Conservation (phyloP, 192 early-diverging fungal species). For the Spinellus fusiger region DNA sequence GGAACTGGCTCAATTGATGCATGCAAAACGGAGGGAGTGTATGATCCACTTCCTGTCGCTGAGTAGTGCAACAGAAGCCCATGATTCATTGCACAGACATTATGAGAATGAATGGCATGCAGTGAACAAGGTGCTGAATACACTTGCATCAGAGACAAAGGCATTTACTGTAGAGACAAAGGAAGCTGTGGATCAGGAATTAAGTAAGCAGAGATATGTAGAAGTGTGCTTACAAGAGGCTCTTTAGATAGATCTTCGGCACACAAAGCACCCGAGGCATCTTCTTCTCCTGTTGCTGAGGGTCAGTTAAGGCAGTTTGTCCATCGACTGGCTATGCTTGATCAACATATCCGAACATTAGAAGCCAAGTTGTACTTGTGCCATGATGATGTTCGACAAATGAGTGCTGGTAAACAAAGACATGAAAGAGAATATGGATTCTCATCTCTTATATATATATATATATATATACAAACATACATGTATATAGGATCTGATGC, state of each 20-base stretch:
- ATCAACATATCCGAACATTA: constrained; percentile 48
- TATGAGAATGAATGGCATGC: constrained; percentile 15
- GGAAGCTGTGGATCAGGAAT: constrained; percentile 36
- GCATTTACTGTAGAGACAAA: constrained; percentile 32
- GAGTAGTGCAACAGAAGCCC: constrained; percentile 12
- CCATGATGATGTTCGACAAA: constrained; percentile 44
- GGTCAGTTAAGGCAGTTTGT: constrained; percentile 32
- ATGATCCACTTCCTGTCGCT: constrained; percentile 43
- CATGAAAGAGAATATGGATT: neutral
- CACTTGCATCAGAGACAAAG: constrained; percentile 11
- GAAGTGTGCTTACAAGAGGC: neutral
- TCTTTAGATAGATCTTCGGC: neutral
- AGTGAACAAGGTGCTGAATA: constrained; percentile 4
- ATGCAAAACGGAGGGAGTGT: constrained; percentile 50
- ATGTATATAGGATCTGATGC: constrained; percentile 11
- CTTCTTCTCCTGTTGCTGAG: constrained; percentile 14
- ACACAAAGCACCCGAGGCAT: neutral
- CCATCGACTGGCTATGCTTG: constrained; percentile 35
- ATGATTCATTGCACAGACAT: neutral
- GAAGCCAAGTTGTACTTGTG: constrained; percentile 54
- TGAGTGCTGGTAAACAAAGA: neutral
- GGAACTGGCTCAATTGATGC: constrained; percentile 41
- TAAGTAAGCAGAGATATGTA: constrained; percentile 26
- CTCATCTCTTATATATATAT: neutral
- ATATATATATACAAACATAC: neutral